These are phyloP conservation scores for Colletotrichum gigasporum DNA, from an alignment of 2,329 filamentous ascomycete species.

Conservation along the genomic window DNA sequence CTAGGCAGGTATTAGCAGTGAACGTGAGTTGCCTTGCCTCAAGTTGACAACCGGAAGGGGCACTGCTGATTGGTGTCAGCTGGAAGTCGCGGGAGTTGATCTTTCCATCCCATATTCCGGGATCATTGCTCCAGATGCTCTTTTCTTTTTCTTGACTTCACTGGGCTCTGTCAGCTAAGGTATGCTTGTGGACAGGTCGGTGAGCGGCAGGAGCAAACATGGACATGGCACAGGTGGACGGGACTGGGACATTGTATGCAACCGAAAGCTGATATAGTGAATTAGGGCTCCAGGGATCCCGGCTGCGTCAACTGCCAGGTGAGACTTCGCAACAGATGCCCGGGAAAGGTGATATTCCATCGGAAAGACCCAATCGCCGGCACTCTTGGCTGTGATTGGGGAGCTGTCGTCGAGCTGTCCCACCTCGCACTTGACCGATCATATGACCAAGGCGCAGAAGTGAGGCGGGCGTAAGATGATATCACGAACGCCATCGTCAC, in stretches of 20 bases:
- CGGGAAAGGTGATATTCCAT: neutral
- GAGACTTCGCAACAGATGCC: slow-evolving; percentile 5
- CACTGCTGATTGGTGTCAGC: slow-evolving; percentile 1
- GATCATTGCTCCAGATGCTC: slow-evolving; percentile 1
- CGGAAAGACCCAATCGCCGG: neutral
- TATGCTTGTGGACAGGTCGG: neutral
- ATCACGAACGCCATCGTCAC: slow-evolving; percentile 25
- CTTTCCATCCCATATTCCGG: neutral
- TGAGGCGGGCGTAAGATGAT: slow-evolving; percentile 31
- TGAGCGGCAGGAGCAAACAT: neutral
- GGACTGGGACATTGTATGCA: slow-evolving; percentile 4
- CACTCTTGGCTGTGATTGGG: neutral
- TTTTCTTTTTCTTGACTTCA: slow-evolving; percentile 9
- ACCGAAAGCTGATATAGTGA: neutral
- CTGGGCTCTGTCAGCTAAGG: slow-evolving; percentile 3
- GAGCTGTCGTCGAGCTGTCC: slow-evolving; percentile 21
- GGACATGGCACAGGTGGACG: neutral
- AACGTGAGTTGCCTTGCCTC: neutral
- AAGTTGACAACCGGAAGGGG: neutral
- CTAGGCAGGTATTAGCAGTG: no score
- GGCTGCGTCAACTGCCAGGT: neutral
- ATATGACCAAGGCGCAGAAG: slow-evolving; percentile 14
- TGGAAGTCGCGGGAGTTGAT: neutral
- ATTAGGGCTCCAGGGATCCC: neutral
- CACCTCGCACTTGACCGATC: slow-evolving; percentile 4